Evolutionary conservation across 2,329 filamentous ascomycete genomes (phyloP), one percentile per base, ranked within the genome.

Genomic region (Pseudocercospora eumusae): DNA sequence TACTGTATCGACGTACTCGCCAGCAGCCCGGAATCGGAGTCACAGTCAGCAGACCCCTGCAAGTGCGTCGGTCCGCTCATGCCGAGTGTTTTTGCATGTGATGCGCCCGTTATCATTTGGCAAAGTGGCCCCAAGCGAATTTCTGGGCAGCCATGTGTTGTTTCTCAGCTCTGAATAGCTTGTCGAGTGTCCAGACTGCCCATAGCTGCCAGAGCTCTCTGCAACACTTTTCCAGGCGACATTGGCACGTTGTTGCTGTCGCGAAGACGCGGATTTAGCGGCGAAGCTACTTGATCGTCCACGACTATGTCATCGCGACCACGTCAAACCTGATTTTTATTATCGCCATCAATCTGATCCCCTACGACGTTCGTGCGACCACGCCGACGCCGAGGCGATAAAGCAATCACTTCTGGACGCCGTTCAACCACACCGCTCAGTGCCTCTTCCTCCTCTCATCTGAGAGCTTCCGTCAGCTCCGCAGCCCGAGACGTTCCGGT

Each of bases 271-370:
- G 31, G 53, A 56, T 56, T 23, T 56, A 40, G 31, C 33, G 53
- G 33, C 53, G 23, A 56, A 56, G 53, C 53, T 33, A 56, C 53
- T 21, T 23, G 53, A 56, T 56, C 55, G 23, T 33, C 36, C 55
- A 28, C 23, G 36, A 59, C 59, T 15, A 66, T 66, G 64, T 61
- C 55, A 63, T 63, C 60, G 56, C 47, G 44, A 31, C 47, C 61
- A 55, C 63, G 61, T 61, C 56, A 64, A 64, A 61, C 64, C 56
- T 64, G 64, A 55, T 60, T 59, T 33, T 42, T 40, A 40, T 23
- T 40, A 33, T 54, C 52, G 21, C 3, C 52, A 21, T 31, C 18
- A 13, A 40, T 54, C 52, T 23, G 27, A n/a, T 31, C 31, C n/a
- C 52, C 52, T 54, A 36, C 52, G 52, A 54, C 52, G 23, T 40